A percentile compares a stretch with the other conserved stretches of the same genome.
phyloP scores from a whole-genome alignment of 331 rosid genomes.

The Acacia concinna region DNA sequence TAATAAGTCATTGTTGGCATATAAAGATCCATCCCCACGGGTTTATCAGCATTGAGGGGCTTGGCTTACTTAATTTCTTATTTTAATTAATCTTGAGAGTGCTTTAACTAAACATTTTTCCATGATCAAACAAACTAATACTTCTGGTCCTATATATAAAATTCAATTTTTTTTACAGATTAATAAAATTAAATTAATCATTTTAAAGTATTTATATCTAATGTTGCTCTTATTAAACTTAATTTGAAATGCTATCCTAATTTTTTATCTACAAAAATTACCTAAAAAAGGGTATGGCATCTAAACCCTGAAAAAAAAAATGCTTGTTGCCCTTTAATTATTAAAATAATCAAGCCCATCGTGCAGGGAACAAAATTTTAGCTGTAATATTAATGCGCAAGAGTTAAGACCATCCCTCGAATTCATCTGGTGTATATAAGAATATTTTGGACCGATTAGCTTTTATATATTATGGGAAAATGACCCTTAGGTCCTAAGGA shows the following conservation, averaged over 20 bases:
- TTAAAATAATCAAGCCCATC: background rate
- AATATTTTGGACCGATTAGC: background rate
- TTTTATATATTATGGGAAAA: no score
- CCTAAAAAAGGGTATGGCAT: no score
- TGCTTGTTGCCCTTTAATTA: background rate
- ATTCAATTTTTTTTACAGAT: no score
- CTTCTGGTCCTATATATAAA: no score
- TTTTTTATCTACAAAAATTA: no score
- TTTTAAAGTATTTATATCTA: no score
- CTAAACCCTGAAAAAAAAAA: no score
- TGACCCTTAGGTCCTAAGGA: no score
- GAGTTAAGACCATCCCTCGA: background rate
- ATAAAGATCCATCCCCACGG: background rate
- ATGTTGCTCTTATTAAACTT: background rate
- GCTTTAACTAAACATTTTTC: background rate
- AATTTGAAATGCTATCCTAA: no score
- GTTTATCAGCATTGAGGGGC: background rate
- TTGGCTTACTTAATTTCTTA: background rate
- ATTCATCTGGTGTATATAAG: background rate
- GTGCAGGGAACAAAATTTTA: background rate
- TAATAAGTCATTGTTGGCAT: background rate
- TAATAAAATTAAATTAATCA: no score
- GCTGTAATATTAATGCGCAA: no score
- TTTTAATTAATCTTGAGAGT: background rate
- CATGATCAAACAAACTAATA: constrained; percentile 9